These are phyloP conservation scores for Pouteria campechiana DNA, from an alignment of 179 eudicot genomes.

Conservation along the genomic window DNA sequence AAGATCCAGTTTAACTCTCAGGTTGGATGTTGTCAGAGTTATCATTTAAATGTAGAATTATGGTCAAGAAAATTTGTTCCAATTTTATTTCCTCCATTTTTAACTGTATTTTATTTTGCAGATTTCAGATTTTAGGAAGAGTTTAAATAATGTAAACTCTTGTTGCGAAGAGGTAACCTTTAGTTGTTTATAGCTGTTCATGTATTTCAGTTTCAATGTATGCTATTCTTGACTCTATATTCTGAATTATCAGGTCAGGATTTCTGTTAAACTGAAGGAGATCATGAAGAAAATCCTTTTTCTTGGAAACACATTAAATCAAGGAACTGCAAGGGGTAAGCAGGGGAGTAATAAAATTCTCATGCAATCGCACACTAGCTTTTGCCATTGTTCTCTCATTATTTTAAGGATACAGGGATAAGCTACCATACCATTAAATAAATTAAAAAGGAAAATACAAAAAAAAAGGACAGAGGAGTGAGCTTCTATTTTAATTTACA, in stretches of 20 bases:
- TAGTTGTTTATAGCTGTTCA: too few species aligned
- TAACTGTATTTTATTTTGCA: conserved; percentile 27
- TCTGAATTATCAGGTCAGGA: conserved; percentile 50
- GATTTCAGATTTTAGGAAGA: conserved; percentile 73
- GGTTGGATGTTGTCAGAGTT: conserved; percentile 40
- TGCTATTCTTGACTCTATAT: conserved; percentile 10
- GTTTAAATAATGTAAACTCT: conserved; percentile 68
- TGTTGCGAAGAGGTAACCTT: conserved; percentile 75
- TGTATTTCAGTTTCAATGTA: too few species aligned
- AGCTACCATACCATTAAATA: too few species aligned
- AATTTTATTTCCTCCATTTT: conserved; percentile 6
- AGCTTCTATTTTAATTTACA: too few species aligned
- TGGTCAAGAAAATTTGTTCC: conserved; percentile 1
- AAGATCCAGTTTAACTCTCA: conserved; percentile 85
- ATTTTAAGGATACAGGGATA: too few species aligned
- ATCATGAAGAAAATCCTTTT: conserved; percentile 62
- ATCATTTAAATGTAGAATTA: not conserved
- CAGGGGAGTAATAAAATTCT: too few species aligned
- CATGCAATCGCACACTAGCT: too few species aligned
- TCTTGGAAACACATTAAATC: conserved; percentile 80
- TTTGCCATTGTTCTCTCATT: too few species aligned
- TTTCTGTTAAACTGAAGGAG: conserved; percentile 71
- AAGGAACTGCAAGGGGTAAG: conserved; percentile 96
- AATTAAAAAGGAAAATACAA: too few species aligned
- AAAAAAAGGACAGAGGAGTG: too few species aligned